A percentile compares a stretch with the other conserved stretches of the same genome.
Evolutionary conservation across 306 rosid species (phyloP).

Genomic region (Gillenia trifoliata): DNA sequence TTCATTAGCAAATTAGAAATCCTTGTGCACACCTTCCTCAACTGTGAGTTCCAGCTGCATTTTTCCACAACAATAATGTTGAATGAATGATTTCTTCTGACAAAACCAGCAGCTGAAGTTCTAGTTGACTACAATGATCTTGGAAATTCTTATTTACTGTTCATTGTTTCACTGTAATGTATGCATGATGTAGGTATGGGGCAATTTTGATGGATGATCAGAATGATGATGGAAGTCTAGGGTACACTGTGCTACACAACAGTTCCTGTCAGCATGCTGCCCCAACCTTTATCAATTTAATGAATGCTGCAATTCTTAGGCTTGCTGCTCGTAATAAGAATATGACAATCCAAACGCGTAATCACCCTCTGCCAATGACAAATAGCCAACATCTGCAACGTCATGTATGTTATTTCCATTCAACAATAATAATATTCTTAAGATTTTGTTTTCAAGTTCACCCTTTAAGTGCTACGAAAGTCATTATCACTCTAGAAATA

Average conservation of each 20-base stretch:
- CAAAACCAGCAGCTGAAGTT: neutral
- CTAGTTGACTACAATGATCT: neutral
- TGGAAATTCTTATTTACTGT: neutral
- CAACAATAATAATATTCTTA: neutral
- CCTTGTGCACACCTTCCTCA: neutral
- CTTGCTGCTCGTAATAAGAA: constrained; percentile 55
- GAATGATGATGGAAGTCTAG: constrained; percentile 75
- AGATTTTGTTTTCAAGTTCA: neutral
- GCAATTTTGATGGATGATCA: constrained; percentile 85
- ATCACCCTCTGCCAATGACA: constrained; percentile 89
- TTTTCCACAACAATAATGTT: neutral
- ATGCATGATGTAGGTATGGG: constrained; percentile 67
- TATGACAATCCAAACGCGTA: constrained; percentile 82
- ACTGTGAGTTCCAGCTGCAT: neutral
- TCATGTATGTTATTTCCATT: constrained; percentile 52
- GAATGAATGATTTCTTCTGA: neutral
- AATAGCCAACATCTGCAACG: constrained; percentile 85
- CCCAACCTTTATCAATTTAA: constrained; percentile 89
- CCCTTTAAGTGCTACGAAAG: neutral
- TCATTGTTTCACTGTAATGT: constrained; percentile 6
- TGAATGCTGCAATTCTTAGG: constrained; percentile 88
- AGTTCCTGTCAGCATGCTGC: constrained; percentile 92
- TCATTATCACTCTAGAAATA: neutral
- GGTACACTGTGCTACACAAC: constrained; percentile 92
- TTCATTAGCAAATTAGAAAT: neutral